phyloP scores from a whole-genome alignment of 768 basidiomycete species.

The Suillus luteus region DNA sequence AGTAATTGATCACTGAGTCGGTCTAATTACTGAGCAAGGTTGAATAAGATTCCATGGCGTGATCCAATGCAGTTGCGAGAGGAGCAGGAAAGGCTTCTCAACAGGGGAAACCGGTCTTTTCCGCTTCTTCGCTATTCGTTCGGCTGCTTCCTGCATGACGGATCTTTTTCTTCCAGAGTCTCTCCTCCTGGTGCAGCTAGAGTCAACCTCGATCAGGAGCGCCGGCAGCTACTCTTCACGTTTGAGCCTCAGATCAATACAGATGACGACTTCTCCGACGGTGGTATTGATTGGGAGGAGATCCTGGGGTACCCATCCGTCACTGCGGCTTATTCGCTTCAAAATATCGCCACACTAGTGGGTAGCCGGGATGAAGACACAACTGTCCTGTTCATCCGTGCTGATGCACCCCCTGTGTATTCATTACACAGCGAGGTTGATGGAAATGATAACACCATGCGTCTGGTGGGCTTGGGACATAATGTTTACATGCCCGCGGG shows the following conservation, averaged over 20 bases:
- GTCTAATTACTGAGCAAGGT: too few relatives aligned
- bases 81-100: slow-evolving; percentile 27
- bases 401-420: slow-evolving; percentile 35
- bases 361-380: slow-evolving; percentile 13
- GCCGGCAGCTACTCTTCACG: slow-evolving; percentile 32
- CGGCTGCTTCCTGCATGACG: slow-evolving; percentile 39
- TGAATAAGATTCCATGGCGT: slow-evolving; percentile 31
- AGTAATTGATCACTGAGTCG: too few relatives aligned
- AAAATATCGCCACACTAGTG: slow-evolving; percentile 25
- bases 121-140: slow-evolving; percentile 32
- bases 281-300: background rate
- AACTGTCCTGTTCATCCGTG: slow-evolving; percentile 31
- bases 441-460: background rate
- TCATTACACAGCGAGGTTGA: slow-evolving; percentile 7
- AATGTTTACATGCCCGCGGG: slow-evolving; percentile 29
- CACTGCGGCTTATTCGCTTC: slow-evolving; percentile 24
- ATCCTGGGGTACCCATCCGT: background rate
- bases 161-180: slow-evolving; percentile 36
- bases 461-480: slow-evolving; percentile 28
- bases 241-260: slow-evolving; percentile 13
- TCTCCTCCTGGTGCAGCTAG: slow-evolving; percentile 27
- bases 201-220: slow-evolving; percentile 39
- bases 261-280: background rate
- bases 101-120: slow-evolving; percentile 20
- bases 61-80: slow-evolving; percentile 29